Base-by-base conservation (phyloP, 306 rosid species). In the Castanea crenata region DNA sequence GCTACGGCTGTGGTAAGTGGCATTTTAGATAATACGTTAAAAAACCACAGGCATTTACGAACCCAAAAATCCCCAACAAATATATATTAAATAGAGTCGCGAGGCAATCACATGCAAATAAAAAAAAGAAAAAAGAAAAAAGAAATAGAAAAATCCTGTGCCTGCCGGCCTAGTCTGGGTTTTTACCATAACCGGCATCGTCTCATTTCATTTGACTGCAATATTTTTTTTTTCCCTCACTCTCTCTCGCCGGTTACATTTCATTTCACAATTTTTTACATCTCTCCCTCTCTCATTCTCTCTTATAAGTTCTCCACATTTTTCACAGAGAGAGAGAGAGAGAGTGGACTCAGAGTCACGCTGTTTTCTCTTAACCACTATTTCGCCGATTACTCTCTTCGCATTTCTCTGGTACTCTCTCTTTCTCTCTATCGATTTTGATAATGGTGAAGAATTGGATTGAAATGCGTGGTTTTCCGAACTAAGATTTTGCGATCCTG, bases 111-210 rank as follows among this genome's bases (percentile, higher is more conserved):
- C 89, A 80, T 75, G 90, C 84, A 77, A 23, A 19, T 25, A 63
- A 31, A 15, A 14, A 63, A 7, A 20, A 7, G 7, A 56, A 5
- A 2, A n/a, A n/a, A n/a, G n/a, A 61, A 77, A 81, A 78, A 16
- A 13, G 27, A 6, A 21, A 20, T 8, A 59, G 1, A 0, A 62
- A 75, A 83, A 76, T 79, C 64, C 88, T 68, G 72, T 77, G 58
- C 80, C 69, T 86, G 96, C 98, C 97, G 98, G 92, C 96, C 82
- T 61, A 71, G 80, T 83, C 75, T 81, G 75, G 80, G 41, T 74
- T 19, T 49, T 73, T 4, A 3, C 32, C 34, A 13, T 56, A 72
- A 69, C 74, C 81, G 83, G 63, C 81, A 85, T 75, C 87, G 85
- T 64, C 83, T 81, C 54, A 27, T 55, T 74, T 38, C 46, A 38